These are phyloP conservation scores for Piper longum DNA, from an alignment of 164 flowering plant genomes.

Conservation along the genomic window DNA sequence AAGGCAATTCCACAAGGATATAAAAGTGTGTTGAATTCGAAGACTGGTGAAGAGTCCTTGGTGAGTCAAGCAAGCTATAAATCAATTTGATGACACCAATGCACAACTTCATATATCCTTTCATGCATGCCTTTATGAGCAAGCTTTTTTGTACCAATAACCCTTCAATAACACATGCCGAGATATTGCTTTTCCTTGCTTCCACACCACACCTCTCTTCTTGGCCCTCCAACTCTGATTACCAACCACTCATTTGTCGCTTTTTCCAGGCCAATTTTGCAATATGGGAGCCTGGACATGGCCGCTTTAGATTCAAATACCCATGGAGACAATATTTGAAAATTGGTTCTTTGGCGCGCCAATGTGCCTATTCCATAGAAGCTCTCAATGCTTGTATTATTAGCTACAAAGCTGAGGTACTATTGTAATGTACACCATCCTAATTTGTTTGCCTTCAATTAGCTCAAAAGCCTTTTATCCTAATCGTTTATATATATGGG, in stretches of 20 bases:
- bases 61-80: constrained; percentile 18
- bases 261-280: constrained; percentile 63
- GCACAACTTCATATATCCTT: too few species aligned
- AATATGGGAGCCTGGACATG: constrained; percentile 76
- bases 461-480: too few species aligned
- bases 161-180: too few species aligned
- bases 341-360: constrained; percentile 38
- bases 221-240: neutral
- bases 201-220: too few species aligned
- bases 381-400: constrained; percentile 31
- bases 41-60: constrained; percentile 49
- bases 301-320: constrained; percentile 45
- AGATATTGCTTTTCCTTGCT: too few species aligned
- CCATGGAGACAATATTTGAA: constrained; percentile 79
- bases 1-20: constrained; percentile 37
- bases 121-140: too few species aligned
- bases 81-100: too few species aligned
- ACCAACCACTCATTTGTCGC: neutral
- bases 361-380: constrained; percentile 66
- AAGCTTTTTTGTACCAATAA: too few species aligned
- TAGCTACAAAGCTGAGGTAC: constrained; percentile 31
- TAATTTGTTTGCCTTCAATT: too few species aligned
- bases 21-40: constrained; percentile 53
- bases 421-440: neutral
- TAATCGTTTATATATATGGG: too few species aligned